These are phyloP conservation scores for Penium margaritaceum DNA, from an alignment of 139 green algal genomes.

Conservation along the genomic window DNA sequence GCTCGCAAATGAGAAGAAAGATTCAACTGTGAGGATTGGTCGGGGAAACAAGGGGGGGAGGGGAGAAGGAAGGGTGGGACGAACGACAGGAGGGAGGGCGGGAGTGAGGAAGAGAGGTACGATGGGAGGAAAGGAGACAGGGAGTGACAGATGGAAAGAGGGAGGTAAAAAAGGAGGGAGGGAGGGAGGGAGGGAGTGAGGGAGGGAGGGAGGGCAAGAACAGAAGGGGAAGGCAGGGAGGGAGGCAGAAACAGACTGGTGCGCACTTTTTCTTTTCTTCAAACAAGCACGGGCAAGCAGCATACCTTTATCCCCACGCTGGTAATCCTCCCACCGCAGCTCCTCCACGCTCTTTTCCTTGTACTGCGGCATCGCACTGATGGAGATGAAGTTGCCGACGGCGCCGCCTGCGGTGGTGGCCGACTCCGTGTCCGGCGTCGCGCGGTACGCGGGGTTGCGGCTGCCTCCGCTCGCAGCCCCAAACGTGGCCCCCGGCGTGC, in stretches of 20 bases:
- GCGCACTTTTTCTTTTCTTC: not conserved
- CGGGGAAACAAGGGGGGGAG: too few species aligned
- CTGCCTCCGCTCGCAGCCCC: not conserved
- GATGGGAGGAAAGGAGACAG: not conserved
- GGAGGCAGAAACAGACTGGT: too few species aligned
- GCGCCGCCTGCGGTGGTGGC: slow-evolving; percentile 9
- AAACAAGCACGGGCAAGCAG: not conserved
- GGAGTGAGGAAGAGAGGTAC: too few species aligned
- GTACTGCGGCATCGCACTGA: slow-evolving; percentile 75
- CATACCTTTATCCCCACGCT: slow-evolving; percentile 54
- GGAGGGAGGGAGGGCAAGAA: too few species aligned
- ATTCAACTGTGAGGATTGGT: too few species aligned
- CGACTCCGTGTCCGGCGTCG: slow-evolving; percentile 30
- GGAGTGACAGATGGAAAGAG: not conserved
- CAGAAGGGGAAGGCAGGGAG: too few species aligned
- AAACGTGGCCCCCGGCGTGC: slow-evolving; percentile 5
- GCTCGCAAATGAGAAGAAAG: too few species aligned
- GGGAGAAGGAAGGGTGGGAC: too few species aligned
- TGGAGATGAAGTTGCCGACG: slow-evolving; percentile 58
- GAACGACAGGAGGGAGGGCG: too few species aligned
- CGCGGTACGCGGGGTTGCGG: not conserved
- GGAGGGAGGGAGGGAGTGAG: not conserved
- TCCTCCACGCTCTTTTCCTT: slow-evolving; percentile 72
- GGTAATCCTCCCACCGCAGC: slow-evolving; percentile 84
- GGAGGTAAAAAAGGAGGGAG: not conserved